Base-by-base conservation (phyloP, 495 filamentous ascomycete genomes). In the Polyplosphaeria fusca region DNA sequence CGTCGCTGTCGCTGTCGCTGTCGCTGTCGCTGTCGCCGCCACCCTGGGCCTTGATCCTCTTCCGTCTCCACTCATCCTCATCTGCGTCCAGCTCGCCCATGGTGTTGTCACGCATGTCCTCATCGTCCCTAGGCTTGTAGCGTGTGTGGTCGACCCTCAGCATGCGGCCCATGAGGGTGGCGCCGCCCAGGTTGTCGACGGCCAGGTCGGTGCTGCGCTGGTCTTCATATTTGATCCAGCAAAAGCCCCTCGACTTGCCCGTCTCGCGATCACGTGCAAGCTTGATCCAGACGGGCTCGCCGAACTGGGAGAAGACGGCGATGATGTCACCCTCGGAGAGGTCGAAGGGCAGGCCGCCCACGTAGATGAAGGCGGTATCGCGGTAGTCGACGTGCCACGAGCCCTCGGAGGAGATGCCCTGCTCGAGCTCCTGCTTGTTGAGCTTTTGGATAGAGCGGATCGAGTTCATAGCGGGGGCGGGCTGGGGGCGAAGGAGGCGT, bases 341-440 rank as follows among this genome's bases (percentile, higher is more conserved):
- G 61, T 95, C 89, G 71, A 88, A 96, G 9, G 91, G 91, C 42
- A 99, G 82, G 25, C 93, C 93, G 63, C 94, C 94, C 52, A 97
- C 90, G 76, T 93, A 93, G 68, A 99, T 78, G 71, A 92, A 99
- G 58, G 93, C 93, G 12, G 94, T 96, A 76, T 96, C 92, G 70
- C 88, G 86, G 72, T 95, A 97, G 75, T 99, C 93, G 66, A 86
- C 83, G 71, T 99, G 93, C 93, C 93, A 99, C 55, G 94, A 97
- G 43, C 87, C 93, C 71, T 88, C 81, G 28, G 88, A 84, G 14
- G 87, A 73, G 47, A 85, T 88, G 54, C 82, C 86, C 70, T 88
- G 84, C 72, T 96, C 89, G 50, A 97, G 86, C 73, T 99, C 93
- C 55, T 86, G 84, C 78, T 95, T 90, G 75, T 97, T 99, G 55